phyloP scores from a whole-genome alignment of 345 rosid species.

The Microcos paniculata region DNA sequence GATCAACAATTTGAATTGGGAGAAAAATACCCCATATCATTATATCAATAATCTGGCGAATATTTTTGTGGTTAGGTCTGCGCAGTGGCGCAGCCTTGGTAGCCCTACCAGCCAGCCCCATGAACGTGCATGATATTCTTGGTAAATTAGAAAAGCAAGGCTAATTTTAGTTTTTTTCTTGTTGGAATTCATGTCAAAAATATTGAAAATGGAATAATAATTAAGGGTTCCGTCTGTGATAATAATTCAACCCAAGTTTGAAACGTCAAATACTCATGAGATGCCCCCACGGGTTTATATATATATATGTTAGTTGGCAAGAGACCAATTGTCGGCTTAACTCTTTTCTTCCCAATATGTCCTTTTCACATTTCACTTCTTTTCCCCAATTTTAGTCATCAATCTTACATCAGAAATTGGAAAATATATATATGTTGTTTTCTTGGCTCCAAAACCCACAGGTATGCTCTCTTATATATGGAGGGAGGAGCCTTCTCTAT shows the following conservation, averaged over 20 bases:
- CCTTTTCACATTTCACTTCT: conserved; percentile 1
- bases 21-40: too few species aligned
- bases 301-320: conserved; percentile 3
- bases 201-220: not conserved
- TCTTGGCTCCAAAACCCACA: not conserved
- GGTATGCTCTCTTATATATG: not conserved
- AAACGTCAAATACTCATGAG: conserved; percentile 13
- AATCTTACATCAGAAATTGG: not conserved
- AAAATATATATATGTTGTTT: not conserved
- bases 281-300: not conserved
- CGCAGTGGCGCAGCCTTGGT: conserved; percentile 19
- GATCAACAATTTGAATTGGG: not conserved
- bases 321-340: not conserved
- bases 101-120: not conserved
- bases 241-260: conserved; percentile 18
- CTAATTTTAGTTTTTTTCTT: not conserved
- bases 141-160: not conserved
- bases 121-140: not conserved
- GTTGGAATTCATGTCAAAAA: not conserved
- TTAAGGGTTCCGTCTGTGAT: not conserved
- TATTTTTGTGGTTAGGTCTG: too few species aligned
- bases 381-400: not conserved
- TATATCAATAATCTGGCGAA: too few species aligned
- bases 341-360: not conserved
- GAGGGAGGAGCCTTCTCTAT: too few species aligned